Base-by-base conservation (phyloP, 208 protist genomes). In the Trypanosomatidae sp. region DNA sequence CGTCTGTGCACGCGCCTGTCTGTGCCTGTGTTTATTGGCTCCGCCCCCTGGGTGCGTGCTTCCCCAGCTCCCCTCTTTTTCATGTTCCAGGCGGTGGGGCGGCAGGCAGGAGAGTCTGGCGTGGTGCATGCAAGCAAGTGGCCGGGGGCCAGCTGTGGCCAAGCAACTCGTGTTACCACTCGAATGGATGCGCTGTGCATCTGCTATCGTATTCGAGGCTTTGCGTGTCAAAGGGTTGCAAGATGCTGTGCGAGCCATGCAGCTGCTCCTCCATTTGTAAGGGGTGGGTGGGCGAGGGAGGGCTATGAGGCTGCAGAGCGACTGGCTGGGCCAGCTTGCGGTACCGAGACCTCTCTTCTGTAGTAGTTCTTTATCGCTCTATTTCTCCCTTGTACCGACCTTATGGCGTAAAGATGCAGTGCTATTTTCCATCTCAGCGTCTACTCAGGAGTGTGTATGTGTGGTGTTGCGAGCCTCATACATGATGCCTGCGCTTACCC, bases 131-230 rank as follows among this genome's bases (percentile, higher is more conserved):
- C 15, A 17, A 44, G 59, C 22, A 36, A 41, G 66, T 68, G 50
- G n/a, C 30, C 17, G 33, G 59, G 36, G 0, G 17, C 15, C 59
- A 41, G 19, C 25, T 1, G 62, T 47, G 62, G n/a, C 22, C 17
- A 79, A 77, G 86, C 86, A 89, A 76, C 74, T 82, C 88, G 90
- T 94, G 90, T 94, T 94, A 92, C 90, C 87, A 80, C 76, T 83
- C 62, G 65, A 77, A 73, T 69, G 47, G 72, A 66, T 50, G 33
- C 69, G 9, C 39, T 67, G 60, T 30, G 75, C 36, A 71, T 70
- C 55, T 62, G 60, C 50, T 28, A 62, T 71, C 28, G 69, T 94
- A 67, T 77, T 82, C 76, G 84, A 80, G 80, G 75, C 41, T 79
- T 62, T 80, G 80, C 79, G 90, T 94, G 90, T 94, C 90, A 94